Conservation (phyloP, 148 eudicot genomes). For the Salicornia ramosissima region DNA sequence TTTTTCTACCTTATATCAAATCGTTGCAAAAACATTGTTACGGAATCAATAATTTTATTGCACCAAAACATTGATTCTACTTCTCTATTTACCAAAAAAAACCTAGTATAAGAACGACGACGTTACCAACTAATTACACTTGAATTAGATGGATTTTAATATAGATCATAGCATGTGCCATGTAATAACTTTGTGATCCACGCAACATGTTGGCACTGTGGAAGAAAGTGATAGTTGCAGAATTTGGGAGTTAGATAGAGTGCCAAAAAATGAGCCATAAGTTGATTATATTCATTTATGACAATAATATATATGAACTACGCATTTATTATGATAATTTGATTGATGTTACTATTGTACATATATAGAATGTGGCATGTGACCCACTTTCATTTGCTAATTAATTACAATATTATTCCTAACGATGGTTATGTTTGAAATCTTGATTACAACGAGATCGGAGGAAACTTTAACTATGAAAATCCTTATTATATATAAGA, state of each 20-base stretch:
- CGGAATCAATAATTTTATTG: too few relatives aligned
- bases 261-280: too few relatives aligned
- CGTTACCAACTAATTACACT: neutral
- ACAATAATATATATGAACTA: neutral
- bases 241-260: neutral
- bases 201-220: neutral
- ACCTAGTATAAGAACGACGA: neutral
- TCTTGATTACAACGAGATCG: too few relatives aligned
- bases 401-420: neutral
- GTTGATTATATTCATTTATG: neutral
- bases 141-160: conserved; percentile 7
- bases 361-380: neutral
- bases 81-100: too few relatives aligned
- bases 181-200: neutral
- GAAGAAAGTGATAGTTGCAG: conserved; percentile 11
- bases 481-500: too few relatives aligned
- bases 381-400: conserved; percentile 6
- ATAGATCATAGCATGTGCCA: neutral
- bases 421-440: too few relatives aligned
- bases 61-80: too few relatives aligned
- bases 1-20: too few relatives aligned
- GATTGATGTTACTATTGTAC: too few relatives aligned
- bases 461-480: too few relatives aligned
- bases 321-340: neutral
- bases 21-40: too few relatives aligned